phyloP scores from a whole-genome alignment of 2,329 filamentous ascomycete species.

The Cordyceps cateniannulata region DNA sequence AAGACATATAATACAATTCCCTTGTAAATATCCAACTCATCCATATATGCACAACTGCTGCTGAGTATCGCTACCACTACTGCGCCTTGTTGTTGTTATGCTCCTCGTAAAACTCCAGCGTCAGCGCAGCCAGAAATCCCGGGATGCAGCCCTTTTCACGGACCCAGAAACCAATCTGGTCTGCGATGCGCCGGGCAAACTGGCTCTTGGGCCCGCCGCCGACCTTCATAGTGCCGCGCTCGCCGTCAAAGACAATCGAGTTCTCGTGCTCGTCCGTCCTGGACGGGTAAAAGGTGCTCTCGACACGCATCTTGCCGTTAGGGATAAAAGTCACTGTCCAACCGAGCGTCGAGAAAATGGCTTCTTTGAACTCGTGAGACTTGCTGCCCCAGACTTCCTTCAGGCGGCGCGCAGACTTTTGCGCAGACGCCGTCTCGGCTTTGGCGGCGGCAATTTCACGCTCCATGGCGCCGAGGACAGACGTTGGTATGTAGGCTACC shows the following conservation, averaged over 20 bases:
- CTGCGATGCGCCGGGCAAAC: constrained; percentile 79
- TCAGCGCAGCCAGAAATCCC: constrained; percentile 84
- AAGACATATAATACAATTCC: neutral
- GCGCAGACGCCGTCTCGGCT: constrained; percentile 61
- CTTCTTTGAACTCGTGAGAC: constrained; percentile 89
- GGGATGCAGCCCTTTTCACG: constrained; percentile 89
- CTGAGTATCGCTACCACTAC: neutral
- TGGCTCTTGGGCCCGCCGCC: constrained; percentile 79
- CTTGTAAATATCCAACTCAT: neutral
- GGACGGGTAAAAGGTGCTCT: constrained; percentile 74
- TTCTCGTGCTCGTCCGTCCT: constrained; percentile 63
- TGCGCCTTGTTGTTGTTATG: constrained; percentile 23
- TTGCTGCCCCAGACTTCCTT: constrained; percentile 92
- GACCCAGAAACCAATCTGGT: constrained; percentile 93
- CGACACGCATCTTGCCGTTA: constrained; percentile 93
- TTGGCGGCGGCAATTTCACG: constrained; percentile 69
- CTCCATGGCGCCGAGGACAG: constrained; percentile 67
- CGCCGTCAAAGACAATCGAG: constrained; percentile 79
- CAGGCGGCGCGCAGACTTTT: constrained; percentile 78
- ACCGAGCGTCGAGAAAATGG: constrained; percentile 83
- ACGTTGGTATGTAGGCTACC: constrained; percentile 64
- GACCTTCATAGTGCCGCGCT: constrained; percentile 97
- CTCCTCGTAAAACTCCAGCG: constrained; percentile 87
- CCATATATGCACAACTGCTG: neutral
- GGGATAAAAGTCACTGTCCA: constrained; percentile 95